phyloP scores from a whole-genome alignment of 129 eudicot genomes.

The Logfia minima region DNA sequence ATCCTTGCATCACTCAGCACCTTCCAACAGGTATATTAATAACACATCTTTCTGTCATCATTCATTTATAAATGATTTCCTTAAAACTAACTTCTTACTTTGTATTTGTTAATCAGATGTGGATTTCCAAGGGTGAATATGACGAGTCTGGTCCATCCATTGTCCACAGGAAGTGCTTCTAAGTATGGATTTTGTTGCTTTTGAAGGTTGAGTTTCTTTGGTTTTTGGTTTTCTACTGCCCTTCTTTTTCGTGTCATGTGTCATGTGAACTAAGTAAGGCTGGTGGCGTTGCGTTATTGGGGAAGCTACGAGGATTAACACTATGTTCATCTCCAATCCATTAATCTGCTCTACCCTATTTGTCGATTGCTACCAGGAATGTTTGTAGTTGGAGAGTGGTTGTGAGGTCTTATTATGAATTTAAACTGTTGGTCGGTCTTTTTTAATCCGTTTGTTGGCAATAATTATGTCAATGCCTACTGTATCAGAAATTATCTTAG shows the following conservation, averaged over 20 bases:
- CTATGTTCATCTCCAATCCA: slow-evolving; percentile 30
- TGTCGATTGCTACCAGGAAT: slow-evolving; percentile 41
- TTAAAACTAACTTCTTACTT: neutral
- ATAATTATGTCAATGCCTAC: slow-evolving; percentile 49
- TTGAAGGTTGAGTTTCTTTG: slow-evolving; percentile 51
- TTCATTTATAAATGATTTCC: neutral
- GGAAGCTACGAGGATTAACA: slow-evolving; percentile 34
- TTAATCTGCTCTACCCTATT: slow-evolving; percentile 14
- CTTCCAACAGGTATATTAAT: slow-evolving; percentile 65
- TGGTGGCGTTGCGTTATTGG: slow-evolving; percentile 40
- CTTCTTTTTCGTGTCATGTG: slow-evolving; percentile 45
- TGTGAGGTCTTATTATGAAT: slow-evolving; percentile 44
- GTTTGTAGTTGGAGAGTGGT: slow-evolving; percentile 64
- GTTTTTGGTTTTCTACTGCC: slow-evolving; percentile 44
- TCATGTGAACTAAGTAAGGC: slow-evolving; percentile 40
- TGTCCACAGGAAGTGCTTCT: slow-evolving; percentile 86
- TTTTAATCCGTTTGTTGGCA: slow-evolving; percentile 34
- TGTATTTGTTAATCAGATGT: slow-evolving; percentile 47
- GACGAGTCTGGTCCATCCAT: slow-evolving; percentile 81
- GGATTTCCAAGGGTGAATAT: slow-evolving; percentile 82
- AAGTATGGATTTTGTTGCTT: slow-evolving; percentile 43
- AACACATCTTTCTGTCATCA: neutral
- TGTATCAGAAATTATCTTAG: slow-evolving; percentile 51
- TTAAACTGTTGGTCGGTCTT: slow-evolving; percentile 21
- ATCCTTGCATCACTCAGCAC: slow-evolving; percentile 81